Base-by-base conservation (phyloP, 495 filamentous ascomycete genomes). In the Penicillium coffeae region DNA sequence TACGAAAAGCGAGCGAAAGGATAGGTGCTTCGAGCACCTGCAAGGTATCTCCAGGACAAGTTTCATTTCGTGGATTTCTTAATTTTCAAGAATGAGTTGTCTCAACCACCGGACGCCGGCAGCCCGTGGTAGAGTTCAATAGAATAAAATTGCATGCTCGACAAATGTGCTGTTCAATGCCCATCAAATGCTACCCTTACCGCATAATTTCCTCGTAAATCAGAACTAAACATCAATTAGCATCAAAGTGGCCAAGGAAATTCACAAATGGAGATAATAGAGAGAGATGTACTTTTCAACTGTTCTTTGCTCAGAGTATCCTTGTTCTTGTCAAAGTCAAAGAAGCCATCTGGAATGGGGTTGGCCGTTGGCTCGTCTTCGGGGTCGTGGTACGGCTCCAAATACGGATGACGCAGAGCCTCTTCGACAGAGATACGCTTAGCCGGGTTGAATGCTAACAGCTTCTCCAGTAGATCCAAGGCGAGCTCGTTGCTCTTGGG, bases 271-370 rank as follows among this genome's bases (percentile, higher is more conserved):
- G 3, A 40, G 25, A 21, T n/a, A 20, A 12, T 1, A 33, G 32
- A 8, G 8, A 8, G 13, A n/a, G 73, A 82, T 68, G n/a, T 64
- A 88, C 86, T 61, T 77, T 96, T 96, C 70, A 99, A 69, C 72
- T 99, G 88, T 70, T 99, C 94, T 76, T 99, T 99, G 77, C 87
- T 95, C 54, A 99, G 75, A 50, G 85, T 90, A 68, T 99, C 94
- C 84, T 99, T 99, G 75, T 95, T 93, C 79, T 96, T 95, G 74
- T 99, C 94, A 65, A 99, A 99, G 69, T 97, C 93, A 68, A 99
- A 99, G 80, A 99, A 99, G 61, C 94, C 90, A 60, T 96, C 90
- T 0, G 94, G 94, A 56, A 99, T 99, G 13, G 94, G 90, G 10
- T 88, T 84, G 9, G 94, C 94, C 13, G 89, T 96, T 34, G 94